Evolutionary conservation across 2,329 filamentous ascomycete genomes (phyloP), one percentile per base, ranked within the genome.

Genomic region (Diaporthe citri): DNA sequence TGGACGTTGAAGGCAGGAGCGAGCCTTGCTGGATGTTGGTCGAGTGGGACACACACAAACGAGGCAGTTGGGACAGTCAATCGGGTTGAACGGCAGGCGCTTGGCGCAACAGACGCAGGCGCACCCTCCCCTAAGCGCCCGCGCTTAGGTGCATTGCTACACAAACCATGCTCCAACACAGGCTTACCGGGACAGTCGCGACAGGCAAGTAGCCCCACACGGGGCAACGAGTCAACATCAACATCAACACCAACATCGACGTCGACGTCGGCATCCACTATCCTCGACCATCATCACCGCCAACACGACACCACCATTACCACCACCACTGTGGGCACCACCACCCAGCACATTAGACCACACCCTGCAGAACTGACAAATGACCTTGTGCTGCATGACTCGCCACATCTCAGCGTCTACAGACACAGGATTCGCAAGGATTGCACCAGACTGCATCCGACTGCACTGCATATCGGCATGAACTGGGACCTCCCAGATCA

Each of bases 191-290:
- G 25, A 13, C n/a, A 52, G 46, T 55, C 34, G 66, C 48, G 31
- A 59, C 46, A 12, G 36, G 39, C 46, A 15, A 48, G 55, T 48
- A 28, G 60, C 43, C 36, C 43, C 56, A 48, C 70, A 72, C 34
- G n/a, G 70, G 22, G 43, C 70, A 52, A 39, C 31, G 22, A 71
- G 34, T 59, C 69, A 46, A 71, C 69, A 71, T 56, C 67, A 59
- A 59, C 52, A 59, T 20, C 20, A n/a, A n/a, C n/a, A n/a, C n/a
- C 43, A 31, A 55, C 66, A 56, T 22, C 48, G 28, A 43, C 34
- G 56, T 28, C 43, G 20, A n/a, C 55, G 48, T 25, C 41, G 15
- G 20, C 36, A 39, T 2, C 25, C 36, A 17, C 25, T 20, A 25
- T 43, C 36, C 22, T 46, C 36, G n/a, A 43, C 9, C 67, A 48